Percentiles rank a stretch among this genome's conserved stretches.
Conservation (phyloP, 1,139 yeast species). For the Diutina sp. region DNA sequence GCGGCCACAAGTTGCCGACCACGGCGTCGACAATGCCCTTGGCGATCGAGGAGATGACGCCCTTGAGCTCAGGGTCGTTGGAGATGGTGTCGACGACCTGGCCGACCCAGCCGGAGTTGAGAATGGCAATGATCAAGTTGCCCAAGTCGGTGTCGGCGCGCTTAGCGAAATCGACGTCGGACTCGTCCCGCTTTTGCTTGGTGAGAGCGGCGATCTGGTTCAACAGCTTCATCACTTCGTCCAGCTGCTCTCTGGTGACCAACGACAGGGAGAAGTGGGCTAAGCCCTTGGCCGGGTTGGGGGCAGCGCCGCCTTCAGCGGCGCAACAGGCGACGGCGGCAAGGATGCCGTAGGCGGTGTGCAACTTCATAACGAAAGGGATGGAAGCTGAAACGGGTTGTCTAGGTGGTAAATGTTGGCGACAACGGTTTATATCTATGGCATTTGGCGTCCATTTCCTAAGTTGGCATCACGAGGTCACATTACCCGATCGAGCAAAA, state of each 20-base stretch:
- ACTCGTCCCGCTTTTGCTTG: not conserved
- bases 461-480: not conserved
- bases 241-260: not conserved
- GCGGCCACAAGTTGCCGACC: not conserved
- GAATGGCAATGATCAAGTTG: not conserved
- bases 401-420: not conserved
- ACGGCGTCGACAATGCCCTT: not conserved
- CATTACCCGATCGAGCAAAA: not conserved
- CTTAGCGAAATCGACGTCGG: not conserved
- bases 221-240: not conserved
- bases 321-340: not conserved
- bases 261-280: not conserved
- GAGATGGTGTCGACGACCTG: not conserved
- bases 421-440: not conserved
- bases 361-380: slow-evolving; percentile 1
- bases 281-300: not conserved
- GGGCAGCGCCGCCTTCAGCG: not conserved
- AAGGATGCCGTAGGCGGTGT: not conserved
- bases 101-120: not conserved
- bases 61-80: not conserved
- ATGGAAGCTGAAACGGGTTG: not conserved
- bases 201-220: not conserved
- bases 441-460: not conserved
- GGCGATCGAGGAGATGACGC: not conserved
- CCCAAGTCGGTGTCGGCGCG: slow-evolving; percentile 1